Percentiles rank a stretch among this genome's conserved stretches.
Evolutionary conservation across 176 grass and related monocot genomes (phyloP).

Genomic region (Eragrostis nindensis): DNA sequence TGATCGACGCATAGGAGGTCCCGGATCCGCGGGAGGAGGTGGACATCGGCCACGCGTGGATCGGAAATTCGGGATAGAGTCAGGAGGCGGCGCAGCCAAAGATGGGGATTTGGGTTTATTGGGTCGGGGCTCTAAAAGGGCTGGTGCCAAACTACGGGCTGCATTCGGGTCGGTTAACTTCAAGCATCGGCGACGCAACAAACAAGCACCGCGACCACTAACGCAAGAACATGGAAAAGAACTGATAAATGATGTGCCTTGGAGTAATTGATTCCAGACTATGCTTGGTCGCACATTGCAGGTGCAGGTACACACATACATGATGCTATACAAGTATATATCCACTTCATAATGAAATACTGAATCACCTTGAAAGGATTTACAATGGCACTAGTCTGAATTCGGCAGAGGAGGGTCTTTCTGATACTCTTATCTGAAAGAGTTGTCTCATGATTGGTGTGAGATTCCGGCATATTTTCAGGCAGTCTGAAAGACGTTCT

Average conservation of each 20-base stretch:
- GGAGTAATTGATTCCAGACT: background rate
- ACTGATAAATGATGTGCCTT: background rate
- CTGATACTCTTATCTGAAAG: background rate
- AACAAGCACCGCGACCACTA: too few relatives aligned
- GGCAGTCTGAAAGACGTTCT: slow-evolving; percentile 89
- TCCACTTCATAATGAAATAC: background rate
- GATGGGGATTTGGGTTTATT: too few relatives aligned
- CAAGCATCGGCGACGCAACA: too few relatives aligned
- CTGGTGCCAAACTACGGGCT: too few relatives aligned
- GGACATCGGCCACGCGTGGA: too few relatives aligned
- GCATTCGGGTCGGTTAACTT: too few relatives aligned
- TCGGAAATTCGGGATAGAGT: too few relatives aligned
- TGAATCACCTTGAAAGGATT: background rate
- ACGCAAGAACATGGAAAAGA: too few relatives aligned
- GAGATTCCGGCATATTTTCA: slow-evolving; percentile 24
- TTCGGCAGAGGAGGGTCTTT: background rate
- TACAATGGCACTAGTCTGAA: background rate
- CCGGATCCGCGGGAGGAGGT: too few relatives aligned
- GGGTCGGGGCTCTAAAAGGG: too few relatives aligned
- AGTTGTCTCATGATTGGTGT: background rate
- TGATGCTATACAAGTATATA: background rate
- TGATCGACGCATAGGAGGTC: too few relatives aligned
- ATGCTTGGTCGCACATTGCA: background rate
- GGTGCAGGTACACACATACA: background rate
- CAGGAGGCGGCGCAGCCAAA: too few relatives aligned